Percentiles rank a stretch among this genome's conserved stretches.
Conservation (phyloP, 192 early-diverging fungal genomes). For the Coemansia umbellata region DNA sequence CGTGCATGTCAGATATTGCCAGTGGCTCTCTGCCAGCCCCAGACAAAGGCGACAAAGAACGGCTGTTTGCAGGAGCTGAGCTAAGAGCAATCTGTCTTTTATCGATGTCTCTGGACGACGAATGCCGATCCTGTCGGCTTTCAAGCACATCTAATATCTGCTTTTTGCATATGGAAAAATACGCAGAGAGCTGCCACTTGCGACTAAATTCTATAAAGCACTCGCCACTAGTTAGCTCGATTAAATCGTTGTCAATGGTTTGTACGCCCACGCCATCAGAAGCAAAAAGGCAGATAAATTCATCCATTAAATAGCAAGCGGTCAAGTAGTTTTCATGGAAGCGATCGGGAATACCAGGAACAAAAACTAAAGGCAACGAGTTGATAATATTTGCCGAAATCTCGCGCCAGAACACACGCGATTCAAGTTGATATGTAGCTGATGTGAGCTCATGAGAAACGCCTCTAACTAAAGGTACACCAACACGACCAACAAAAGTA, state of each 20-base stretch:
- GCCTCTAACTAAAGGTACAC: slow-evolving; percentile 8
- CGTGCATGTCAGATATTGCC: not conserved
- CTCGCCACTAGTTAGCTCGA: not conserved
- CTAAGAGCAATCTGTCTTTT: too few species aligned
- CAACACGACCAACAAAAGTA: slow-evolving; percentile 7
- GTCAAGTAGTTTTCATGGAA: slow-evolving; percentile 37
- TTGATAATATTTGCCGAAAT: slow-evolving; percentile 9
- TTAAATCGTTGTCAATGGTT: not conserved
- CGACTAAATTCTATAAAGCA: slow-evolving; percentile 30
- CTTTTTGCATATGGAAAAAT: slow-evolving; percentile 35
- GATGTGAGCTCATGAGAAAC: slow-evolving; percentile 9
- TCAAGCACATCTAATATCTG: slow-evolving; percentile 22
- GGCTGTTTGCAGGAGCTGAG: too few species aligned
- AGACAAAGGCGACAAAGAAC: not conserved
- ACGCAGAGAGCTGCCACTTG: slow-evolving; percentile 46
- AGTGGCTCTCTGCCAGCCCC: not conserved
- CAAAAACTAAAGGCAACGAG: slow-evolving; percentile 37
- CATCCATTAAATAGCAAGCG: slow-evolving; percentile 11
- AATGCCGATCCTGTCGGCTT: not conserved
- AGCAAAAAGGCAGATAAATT: slow-evolving; percentile 20
- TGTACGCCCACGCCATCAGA: not conserved
- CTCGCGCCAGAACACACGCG: slow-evolving; percentile 37
- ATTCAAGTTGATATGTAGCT: slow-evolving; percentile 5
- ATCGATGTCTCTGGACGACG: not conserved
- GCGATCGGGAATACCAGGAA: slow-evolving; percentile 36